Evolutionary conservation across 306 rosid genomes (phyloP).

Genomic region (Mucuna pruriens): DNA sequence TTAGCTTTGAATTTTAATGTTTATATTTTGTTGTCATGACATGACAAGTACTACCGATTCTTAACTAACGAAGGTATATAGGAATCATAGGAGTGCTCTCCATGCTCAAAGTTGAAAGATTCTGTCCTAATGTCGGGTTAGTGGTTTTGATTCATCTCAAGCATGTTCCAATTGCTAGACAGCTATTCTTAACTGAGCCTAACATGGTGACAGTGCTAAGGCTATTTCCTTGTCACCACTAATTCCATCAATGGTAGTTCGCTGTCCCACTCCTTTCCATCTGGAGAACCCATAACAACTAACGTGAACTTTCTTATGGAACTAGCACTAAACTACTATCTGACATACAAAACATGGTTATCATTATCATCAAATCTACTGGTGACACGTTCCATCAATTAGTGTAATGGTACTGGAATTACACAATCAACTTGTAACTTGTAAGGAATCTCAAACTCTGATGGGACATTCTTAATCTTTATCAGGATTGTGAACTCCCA

Average conservation of each 20-base stretch:
- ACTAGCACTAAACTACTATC: neutral
- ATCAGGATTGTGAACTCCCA: neutral
- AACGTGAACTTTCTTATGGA: neutral
- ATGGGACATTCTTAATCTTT: slow-evolving; percentile 6
- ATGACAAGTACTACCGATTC: neutral
- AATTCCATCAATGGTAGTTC: slow-evolving; percentile 31
- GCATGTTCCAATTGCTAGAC: slow-evolving; percentile 26
- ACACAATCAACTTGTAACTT: neutral
- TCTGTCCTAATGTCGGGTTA: slow-evolving; percentile 29
- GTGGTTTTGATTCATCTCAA: slow-evolving; percentile 2
- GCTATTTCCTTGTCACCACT: slow-evolving; percentile 15
- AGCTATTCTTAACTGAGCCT: slow-evolving; percentile 14
- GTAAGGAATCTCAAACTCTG: neutral
- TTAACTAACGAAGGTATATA: neutral
- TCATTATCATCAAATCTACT: slow-evolving; percentile 18
- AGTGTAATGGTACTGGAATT: neutral
- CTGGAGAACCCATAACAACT: slow-evolving; percentile 15
- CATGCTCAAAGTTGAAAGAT: slow-evolving; percentile 22
- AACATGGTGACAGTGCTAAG: neutral
- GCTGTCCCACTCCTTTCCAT: slow-evolving; percentile 27
- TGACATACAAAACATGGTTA: slow-evolving; percentile 29
- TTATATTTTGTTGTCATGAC: neutral
- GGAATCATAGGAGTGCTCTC: slow-evolving; percentile 10
- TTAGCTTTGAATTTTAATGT: slow-evolving; percentile 9
- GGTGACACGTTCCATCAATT: neutral